Evolutionary conservation across 2,329 filamentous ascomycete genomes (phyloP).

Genomic region (Cadophora sp.): DNA sequence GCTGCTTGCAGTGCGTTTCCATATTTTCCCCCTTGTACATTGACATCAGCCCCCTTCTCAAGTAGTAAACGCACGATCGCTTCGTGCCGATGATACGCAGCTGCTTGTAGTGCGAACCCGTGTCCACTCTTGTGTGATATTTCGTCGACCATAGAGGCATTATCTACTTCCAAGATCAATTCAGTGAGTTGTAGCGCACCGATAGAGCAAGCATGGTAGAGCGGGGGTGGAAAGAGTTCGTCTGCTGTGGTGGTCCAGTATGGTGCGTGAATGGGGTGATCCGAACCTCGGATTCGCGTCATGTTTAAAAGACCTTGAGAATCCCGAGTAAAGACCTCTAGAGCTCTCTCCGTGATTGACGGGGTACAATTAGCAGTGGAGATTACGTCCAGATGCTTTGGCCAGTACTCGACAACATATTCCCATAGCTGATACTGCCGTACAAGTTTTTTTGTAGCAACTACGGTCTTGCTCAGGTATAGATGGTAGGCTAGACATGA

Average conservation of each 20-base stretch:
- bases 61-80: slow-evolving; percentile 15
- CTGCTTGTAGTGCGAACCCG: slow-evolving; percentile 10
- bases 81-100: not conserved
- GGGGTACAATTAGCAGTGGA: not conserved
- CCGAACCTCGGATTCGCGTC: not conserved
- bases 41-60: not conserved
- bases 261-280: not conserved
- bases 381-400: slow-evolving; percentile 8
- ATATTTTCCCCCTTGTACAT: not conserved
- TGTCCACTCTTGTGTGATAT: not conserved
- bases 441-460: too few species aligned
- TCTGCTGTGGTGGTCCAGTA: not conserved
- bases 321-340: not conserved
- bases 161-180: not conserved
- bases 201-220: not conserved
- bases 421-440: slow-evolving; percentile 8
- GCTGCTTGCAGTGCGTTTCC: not conserved
- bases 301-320: slow-evolving; percentile 11
- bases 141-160: not conserved
- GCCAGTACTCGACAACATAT: not conserved
- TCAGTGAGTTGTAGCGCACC: not conserved
- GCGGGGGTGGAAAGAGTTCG: not conserved
- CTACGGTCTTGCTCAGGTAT: too few species aligned
- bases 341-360: not conserved
- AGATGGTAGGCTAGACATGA: too few species aligned